Conservation (phyloP, 23 red algal species). For the Gracilariopsis chorda region DNA sequence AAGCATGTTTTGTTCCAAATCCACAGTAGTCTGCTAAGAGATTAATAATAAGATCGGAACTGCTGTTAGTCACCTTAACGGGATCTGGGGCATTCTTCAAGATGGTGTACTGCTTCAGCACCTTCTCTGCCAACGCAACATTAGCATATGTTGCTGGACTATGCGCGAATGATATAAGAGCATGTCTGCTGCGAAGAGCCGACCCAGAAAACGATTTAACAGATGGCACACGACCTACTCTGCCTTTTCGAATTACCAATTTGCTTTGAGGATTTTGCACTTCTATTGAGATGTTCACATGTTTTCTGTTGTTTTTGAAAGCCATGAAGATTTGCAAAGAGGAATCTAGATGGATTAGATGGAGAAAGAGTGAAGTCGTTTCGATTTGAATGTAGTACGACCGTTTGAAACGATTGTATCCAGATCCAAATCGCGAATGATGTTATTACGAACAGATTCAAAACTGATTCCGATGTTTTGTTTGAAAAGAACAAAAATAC, state of each 20-base stretch:
- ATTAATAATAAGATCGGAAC: constrained; percentile 34
- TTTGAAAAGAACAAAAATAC: no score
- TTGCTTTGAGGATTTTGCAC: no score
- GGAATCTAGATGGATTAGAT: no score
- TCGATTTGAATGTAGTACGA: no score
- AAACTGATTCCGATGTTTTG: no score
- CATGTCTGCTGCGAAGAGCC: background rate
- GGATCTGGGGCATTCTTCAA: background rate
- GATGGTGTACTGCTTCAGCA: background rate
- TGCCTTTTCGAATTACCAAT: background rate
- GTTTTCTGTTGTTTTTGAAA: no score
- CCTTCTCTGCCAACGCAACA: background rate
- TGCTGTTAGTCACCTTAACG: background rate
- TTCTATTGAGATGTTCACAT: no score
- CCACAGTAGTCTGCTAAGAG: constrained; percentile 35
- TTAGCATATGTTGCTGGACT: background rate
- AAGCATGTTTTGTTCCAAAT: background rate
- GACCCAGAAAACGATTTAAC: background rate
- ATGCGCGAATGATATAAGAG: background rate
- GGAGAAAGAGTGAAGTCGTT: no score
- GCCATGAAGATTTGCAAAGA: no score
- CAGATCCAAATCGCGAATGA: no score
- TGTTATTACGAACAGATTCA: no score
- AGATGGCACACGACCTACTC: background rate
- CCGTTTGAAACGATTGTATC: no score